Evolutionary conservation across 768 basidiomycete species (phyloP).

Genomic region (Lactarius trivialis): DNA sequence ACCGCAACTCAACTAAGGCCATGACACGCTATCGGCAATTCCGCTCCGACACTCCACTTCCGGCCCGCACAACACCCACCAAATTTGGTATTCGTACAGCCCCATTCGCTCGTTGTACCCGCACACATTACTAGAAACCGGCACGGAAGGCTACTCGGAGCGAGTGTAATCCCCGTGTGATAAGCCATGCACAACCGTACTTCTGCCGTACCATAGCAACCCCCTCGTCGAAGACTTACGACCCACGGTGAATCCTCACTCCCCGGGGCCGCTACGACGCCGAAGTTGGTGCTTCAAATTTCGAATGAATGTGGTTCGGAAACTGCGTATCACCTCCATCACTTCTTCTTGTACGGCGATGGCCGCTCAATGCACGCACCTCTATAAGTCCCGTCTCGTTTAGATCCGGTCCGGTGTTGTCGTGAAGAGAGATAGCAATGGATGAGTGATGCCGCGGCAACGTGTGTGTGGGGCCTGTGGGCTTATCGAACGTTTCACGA

Average conservation of each 20-base stretch:
- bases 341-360: background rate
- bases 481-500: slow-evolving; percentile 2
- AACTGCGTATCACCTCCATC: background rate
- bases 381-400: background rate
- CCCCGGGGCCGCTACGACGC: background rate
- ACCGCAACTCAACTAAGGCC: background rate
- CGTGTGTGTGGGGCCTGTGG: background rate
- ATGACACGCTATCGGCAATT: background rate
- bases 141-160: background rate
- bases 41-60: background rate
- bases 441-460: background rate
- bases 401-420: background rate
- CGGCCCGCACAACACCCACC: background rate
- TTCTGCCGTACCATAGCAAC: background rate
- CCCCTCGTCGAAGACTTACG: background rate
- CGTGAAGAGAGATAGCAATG: background rate
- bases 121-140: background rate
- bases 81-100: background rate
- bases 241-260: background rate
- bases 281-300: background rate
- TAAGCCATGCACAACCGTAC: background rate
- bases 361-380: background rate
- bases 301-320: background rate
- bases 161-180: background rate
- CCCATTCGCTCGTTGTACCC: no score